phyloP scores from a whole-genome alignment of 495 filamentous ascomycete species.

The Tetracladium setigerum region DNA sequence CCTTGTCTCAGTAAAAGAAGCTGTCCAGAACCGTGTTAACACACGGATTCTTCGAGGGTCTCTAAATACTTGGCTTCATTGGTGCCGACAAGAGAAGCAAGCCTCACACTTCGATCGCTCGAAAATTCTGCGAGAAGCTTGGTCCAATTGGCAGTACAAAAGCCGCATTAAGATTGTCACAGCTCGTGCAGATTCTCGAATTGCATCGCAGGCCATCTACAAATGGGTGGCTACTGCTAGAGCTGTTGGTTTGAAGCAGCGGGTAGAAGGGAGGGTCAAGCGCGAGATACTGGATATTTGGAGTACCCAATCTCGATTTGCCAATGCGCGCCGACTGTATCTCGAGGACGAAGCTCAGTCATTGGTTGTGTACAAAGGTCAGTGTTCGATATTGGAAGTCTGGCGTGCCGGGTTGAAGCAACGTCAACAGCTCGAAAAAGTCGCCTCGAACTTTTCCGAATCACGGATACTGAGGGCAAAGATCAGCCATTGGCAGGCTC shows the following conservation, averaged over 20 bases:
- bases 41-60: slow-evolving; percentile 39
- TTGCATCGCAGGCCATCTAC: slow-evolving; percentile 8
- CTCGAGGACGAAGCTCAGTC: slow-evolving; percentile 12
- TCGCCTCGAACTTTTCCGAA: slow-evolving; percentile 46
- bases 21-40: slow-evolving; percentile 38
- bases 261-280: neutral
- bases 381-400: slow-evolving; percentile 25
- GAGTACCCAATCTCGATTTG: neutral
- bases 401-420: slow-evolving; percentile 37
- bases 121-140: slow-evolving; percentile 49
- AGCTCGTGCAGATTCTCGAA: neutral
- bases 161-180: slow-evolving; percentile 22
- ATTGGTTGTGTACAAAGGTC: slow-evolving; percentile 7
- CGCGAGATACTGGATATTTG: slow-evolving; percentile 5
- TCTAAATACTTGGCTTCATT: slow-evolving; percentile 44
- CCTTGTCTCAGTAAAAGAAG: slow-evolving; percentile 40
- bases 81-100: slow-evolving; percentile 39
- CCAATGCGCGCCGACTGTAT: slow-evolving; percentile 5
- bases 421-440: slow-evolving; percentile 38
- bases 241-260: neutral
- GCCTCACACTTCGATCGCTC: slow-evolving; percentile 46
- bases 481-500: slow-evolving; percentile 40
- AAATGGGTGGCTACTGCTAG: slow-evolving; percentile 11
- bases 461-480: slow-evolving; percentile 41
- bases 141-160: slow-evolving; percentile 60